Conservation (phyloP, 2,329 filamentous ascomycete species). For the Akanthomyces lecanii region DNA sequence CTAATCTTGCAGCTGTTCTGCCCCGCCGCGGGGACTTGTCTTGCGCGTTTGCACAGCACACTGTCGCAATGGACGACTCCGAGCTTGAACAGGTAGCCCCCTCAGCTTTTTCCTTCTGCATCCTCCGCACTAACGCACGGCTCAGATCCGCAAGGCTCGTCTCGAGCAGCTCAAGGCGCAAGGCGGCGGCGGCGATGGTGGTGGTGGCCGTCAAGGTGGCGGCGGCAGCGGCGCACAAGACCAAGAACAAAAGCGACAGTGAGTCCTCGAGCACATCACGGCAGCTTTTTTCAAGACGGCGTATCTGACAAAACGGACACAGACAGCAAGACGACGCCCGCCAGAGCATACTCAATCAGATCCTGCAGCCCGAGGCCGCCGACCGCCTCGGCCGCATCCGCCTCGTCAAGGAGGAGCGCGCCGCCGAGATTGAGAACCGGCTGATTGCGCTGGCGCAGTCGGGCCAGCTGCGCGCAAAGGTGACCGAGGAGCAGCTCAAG, state of each 20-base stretch:
- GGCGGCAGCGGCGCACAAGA: conserved; percentile 36
- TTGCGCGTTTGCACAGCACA: conserved; percentile 15
- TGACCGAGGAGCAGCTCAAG: conserved; percentile 91
- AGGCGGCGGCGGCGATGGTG: conserved; percentile 46
- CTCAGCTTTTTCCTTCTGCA: neutral
- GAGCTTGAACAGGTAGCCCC: conserved; percentile 38
- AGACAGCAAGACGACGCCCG: conserved; percentile 64
- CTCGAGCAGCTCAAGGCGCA: conserved; percentile 87
- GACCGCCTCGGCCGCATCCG: conserved; percentile 92
- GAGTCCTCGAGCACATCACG: conserved; percentile 14
- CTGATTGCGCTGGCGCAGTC: conserved; percentile 86
- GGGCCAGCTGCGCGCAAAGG: conserved; percentile 80
- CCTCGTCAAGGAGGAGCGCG: conserved; percentile 89
- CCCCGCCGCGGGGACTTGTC: conserved; percentile 13
- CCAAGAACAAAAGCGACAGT: conserved; percentile 58
- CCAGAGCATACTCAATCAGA: conserved; percentile 76
- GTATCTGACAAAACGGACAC: neutral
- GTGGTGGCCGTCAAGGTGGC: conserved; percentile 33
- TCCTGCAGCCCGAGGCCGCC: conserved; percentile 88
- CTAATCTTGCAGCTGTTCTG: conserved; percentile 14
- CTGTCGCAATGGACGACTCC: conserved; percentile 38
- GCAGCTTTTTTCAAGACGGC: no score
- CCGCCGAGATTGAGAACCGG: conserved; percentile 84
- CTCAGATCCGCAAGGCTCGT: conserved; percentile 82
- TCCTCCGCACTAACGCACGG: neutral